These are phyloP conservation scores for Pseudogymnoascus pannorum DNA, from an alignment of 2,329 filamentous ascomycete genomes.

Conservation along the genomic window DNA sequence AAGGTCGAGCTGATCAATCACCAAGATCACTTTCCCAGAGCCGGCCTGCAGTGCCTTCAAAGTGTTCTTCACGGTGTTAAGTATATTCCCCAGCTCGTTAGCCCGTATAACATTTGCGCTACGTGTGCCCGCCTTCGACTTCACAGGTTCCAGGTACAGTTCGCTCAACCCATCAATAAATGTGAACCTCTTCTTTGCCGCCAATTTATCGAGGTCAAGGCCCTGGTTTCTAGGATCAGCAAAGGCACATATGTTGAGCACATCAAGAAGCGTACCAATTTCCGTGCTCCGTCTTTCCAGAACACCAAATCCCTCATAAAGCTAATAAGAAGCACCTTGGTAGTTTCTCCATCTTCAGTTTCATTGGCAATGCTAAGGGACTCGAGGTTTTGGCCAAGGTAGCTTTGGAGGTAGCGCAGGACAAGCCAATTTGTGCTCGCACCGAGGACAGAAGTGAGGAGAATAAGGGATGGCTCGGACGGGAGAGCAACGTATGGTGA, in stretches of 20 bases:
- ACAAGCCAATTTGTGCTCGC: slow-evolving; percentile 60
- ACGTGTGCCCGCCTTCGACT: slow-evolving; percentile 10
- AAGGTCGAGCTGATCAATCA: slow-evolving; percentile 60
- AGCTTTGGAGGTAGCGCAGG: slow-evolving; percentile 42
- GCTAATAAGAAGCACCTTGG: slow-evolving; percentile 67
- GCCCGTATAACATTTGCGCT: slow-evolving; percentile 16
- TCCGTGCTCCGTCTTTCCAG: slow-evolving; percentile 65
- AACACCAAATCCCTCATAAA: slow-evolving; percentile 73
- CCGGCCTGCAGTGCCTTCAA: slow-evolving; percentile 16
- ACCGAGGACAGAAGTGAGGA: slow-evolving; percentile 62
- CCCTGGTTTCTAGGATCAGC: slow-evolving; percentile 40
- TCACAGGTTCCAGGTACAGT: slow-evolving; percentile 19
- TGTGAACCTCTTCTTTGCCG: slow-evolving; percentile 51
- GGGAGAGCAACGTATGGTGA: slow-evolving; percentile 56
- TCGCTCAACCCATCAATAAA: slow-evolving; percentile 61
- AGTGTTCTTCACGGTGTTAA: slow-evolving; percentile 17
- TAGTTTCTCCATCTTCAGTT: slow-evolving; percentile 27
- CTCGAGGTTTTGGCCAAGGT: slow-evolving; percentile 10
- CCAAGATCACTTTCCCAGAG: slow-evolving; percentile 42
- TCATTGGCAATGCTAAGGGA: slow-evolving; percentile 12
- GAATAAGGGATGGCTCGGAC: slow-evolving; percentile 49
- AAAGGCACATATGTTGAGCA: slow-evolving; percentile 11
- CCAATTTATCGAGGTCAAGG: slow-evolving; percentile 59
- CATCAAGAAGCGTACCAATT: slow-evolving; percentile 45
- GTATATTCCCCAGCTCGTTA: slow-evolving; percentile 16